Evolutionary conservation across 2,329 filamentous ascomycete genomes (phyloP), one percentile per base, ranked within the genome.

Genomic region (Fonsecaea nubica): DNA sequence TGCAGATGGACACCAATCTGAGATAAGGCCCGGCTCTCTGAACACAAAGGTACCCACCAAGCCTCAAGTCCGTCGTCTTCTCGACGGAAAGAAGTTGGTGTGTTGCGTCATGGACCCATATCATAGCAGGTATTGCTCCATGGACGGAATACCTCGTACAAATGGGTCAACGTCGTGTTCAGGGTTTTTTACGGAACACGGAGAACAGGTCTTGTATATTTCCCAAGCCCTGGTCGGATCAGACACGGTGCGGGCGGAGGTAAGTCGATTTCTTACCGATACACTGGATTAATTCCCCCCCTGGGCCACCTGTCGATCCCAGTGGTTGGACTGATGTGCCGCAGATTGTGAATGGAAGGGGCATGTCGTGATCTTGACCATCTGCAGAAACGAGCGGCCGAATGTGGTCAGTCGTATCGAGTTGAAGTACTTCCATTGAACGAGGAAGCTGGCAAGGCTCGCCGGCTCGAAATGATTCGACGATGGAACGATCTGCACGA

Each of bases 391-490:
- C 45, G 8, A 3, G 6, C 18, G 12, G 45, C 18, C 40, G 6
- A 25, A 10, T 25, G 8, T 50, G 45, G 45, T 50, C 45, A 25
- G 10, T 50, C 45, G 45, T 50, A 5, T 25, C 45, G 45, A 50
- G 45, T 50, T 50, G 45, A 50, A 50, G 18, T 25, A 21, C 25
- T 25, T 25, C 25, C 45, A 50, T 50, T 25, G 45, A 21, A 13
- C 9, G 6, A 50, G 40, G 45, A 5, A 50, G 45, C 21, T 50
- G 45, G 45, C 45, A 50, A 50, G 45, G 45, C 45, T 50, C 45
- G 45, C 45, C 45, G 45, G 25, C 45, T 50, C 45, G 45, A 25
- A 25, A 25, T 9, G 45, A 18, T n/a, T 42, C 45, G 18, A 25
- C 7, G 18, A 10, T 25, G 45, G 21, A 50, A 25, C 9, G 18